These are phyloP conservation scores for Scedosporium apiospermum DNA, from an alignment of 2,329 filamentous ascomycete species.

Conservation along the genomic window DNA sequence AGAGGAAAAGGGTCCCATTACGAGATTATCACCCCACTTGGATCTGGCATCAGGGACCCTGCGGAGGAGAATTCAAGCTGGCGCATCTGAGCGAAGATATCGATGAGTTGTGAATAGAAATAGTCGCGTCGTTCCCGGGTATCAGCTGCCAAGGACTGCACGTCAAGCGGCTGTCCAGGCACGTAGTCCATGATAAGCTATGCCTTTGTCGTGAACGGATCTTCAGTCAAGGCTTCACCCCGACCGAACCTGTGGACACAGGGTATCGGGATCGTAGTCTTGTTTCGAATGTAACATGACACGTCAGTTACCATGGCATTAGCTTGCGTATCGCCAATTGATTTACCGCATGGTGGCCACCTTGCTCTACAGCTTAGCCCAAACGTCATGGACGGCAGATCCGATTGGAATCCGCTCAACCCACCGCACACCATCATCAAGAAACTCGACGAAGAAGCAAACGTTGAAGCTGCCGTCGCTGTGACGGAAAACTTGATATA, in stretches of 20 bases:
- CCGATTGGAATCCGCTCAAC: background rate
- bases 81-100: constrained; percentile 16
- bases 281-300: background rate
- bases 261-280: background rate
- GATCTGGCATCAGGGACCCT: constrained; percentile 16
- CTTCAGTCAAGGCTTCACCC: background rate
- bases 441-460: background rate
- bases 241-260: background rate
- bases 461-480: background rate
- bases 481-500: background rate
- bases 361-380: background rate
- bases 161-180: constrained; percentile 13
- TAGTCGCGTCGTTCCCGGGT: constrained; percentile 6
- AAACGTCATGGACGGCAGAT: background rate
- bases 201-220: constrained; percentile 5
- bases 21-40: background rate
- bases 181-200: constrained; percentile 15
- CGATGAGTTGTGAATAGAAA: constrained; percentile 17
- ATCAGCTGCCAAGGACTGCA: constrained; percentile 7
- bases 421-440: background rate
- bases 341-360: background rate
- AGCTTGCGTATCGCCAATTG: background rate
- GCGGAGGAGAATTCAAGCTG: constrained; percentile 13
- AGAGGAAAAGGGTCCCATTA: background rate
- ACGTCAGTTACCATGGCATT: background rate